phyloP scores from a whole-genome alignment of 78 protist genomes.

The Dictyostelium intermedium region DNA sequence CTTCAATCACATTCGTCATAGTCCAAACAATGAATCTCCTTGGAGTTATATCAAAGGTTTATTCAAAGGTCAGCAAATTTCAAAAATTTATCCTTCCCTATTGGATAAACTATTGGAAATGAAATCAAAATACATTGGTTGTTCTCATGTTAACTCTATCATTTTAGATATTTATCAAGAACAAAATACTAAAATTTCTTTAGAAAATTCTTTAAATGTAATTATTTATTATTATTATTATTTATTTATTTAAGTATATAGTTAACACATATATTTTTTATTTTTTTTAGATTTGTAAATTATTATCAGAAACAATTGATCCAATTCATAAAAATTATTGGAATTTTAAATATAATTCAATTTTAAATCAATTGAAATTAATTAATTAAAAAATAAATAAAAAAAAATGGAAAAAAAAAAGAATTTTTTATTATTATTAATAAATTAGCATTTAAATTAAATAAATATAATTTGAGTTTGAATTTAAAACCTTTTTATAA shows the following conservation, averaged over 20 bases:
- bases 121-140: slow-evolving; percentile 68
- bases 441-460: neutral
- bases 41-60: slow-evolving; percentile 85
- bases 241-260: too few species aligned
- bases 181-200: slow-evolving; percentile 2
- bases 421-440: neutral
- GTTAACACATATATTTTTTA: too few species aligned
- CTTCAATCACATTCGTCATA: neutral
- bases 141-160: slow-evolving; percentile 71
- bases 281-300: neutral
- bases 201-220: slow-evolving; percentile 22
- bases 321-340: slow-evolving; percentile 68
- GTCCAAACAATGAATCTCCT: slow-evolving; percentile 86
- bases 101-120: slow-evolving; percentile 17
- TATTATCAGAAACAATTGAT: slow-evolving; percentile 17
- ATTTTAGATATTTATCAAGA: slow-evolving; percentile 64
- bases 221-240: neutral
- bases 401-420: too few species aligned
- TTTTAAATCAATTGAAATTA: slow-evolving; percentile 9
- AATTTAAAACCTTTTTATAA: neutral
- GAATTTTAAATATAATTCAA: slow-evolving; percentile 21
- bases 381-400: neutral
- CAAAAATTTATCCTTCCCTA: neutral
- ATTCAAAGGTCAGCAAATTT: slow-evolving; percentile 14
- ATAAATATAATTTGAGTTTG: neutral